Evolutionary conservation across 2,329 filamentous ascomycete species (phyloP), one percentile per base, ranked within the genome.

Genomic region (Fusarium euwallaceae): DNA sequence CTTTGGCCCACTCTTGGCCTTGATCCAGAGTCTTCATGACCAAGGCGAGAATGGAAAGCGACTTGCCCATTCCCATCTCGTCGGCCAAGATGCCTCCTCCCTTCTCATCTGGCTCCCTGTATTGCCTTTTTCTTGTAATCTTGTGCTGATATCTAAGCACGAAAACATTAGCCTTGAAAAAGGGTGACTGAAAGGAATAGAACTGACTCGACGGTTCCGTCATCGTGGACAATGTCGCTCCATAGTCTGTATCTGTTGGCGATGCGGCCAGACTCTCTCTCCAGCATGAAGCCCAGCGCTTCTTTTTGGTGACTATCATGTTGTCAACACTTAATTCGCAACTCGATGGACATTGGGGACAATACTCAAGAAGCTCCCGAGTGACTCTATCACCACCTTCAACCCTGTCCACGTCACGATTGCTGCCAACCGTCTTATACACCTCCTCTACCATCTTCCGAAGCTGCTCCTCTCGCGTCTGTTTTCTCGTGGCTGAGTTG

Each of bases 41-140:
- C 0, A 89, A 78, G 0, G 87, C 85, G 11, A 91, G 82, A 0
- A 88, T 85, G 3, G 87, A 87, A 8, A 90, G 81, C 0, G 89
- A 87, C 73, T 91, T 91, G 0, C 89, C 89, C 82, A 91, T 85
- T 0, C 89, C 89, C 89, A 91, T 91, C 67, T 91, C 89, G 74
- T 91, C 89, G 0, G 89, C 89, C 2, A 91, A 74, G n/a, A 91
- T 87, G 0, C 87, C 88, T 1, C 83, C 83, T 0, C 82, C 83
- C 29, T 61, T 81, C 65, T 84, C 82, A 3, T 82, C 78, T 0
- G 80, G 82, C 1, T 6, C 69, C 1, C 70, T 63, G 1, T 5
- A 32, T 20, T 1, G 67, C 41, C 81, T 85, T 80, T 73, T 77
- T 16, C 81, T 83, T 5, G 85, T 87, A 66, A 88, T 83, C 17